These are phyloP conservation scores for Suhomyces prunicola DNA, from an alignment of 805 yeast genomes.

Conservation along the genomic window DNA sequence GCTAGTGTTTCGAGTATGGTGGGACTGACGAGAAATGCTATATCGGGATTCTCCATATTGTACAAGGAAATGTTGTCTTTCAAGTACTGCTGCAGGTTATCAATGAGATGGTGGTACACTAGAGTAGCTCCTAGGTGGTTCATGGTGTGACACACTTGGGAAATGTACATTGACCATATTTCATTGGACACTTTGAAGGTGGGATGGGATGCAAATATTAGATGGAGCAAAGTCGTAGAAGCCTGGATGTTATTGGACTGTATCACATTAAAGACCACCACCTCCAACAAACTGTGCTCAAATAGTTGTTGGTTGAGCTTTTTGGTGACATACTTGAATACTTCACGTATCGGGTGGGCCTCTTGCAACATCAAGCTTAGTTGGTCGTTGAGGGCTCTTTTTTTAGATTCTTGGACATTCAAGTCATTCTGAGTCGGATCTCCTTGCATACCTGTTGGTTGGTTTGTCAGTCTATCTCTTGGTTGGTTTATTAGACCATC, in stretches of 20 bases:
- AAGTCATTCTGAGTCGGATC: no score
- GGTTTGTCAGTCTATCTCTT: neutral
- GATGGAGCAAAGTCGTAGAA: constrained; percentile 25
- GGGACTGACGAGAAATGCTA: constrained; percentile 35
- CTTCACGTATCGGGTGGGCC: neutral
- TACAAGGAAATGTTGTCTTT: constrained; percentile 9
- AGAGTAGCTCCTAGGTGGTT: constrained; percentile 31
- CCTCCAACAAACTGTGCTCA: constrained; percentile 18
- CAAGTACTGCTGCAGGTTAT: constrained; percentile 18
- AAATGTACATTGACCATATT: constrained; percentile 30
- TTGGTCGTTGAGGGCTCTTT: neutral
- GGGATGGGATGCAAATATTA: constrained; percentile 16
- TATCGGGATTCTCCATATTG: constrained; percentile 14
- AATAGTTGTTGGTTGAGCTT: constrained; percentile 5
- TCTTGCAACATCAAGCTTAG: constrained; percentile 1
- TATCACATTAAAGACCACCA: constrained; percentile 19
- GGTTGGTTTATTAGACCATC: neutral
- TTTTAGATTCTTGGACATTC: no score
- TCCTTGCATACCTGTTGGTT: no score
- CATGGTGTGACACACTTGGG: constrained; percentile 20
- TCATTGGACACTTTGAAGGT: constrained; percentile 26
- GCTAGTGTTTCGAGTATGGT: constrained; percentile 23
- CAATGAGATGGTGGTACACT: constrained; percentile 36
- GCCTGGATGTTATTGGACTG: constrained; percentile 18
- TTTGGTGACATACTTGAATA: constrained; percentile 7